Conservation (phyloP, 1,284 basidiomycete genomes). For the Marasmius tenuissimus region DNA sequence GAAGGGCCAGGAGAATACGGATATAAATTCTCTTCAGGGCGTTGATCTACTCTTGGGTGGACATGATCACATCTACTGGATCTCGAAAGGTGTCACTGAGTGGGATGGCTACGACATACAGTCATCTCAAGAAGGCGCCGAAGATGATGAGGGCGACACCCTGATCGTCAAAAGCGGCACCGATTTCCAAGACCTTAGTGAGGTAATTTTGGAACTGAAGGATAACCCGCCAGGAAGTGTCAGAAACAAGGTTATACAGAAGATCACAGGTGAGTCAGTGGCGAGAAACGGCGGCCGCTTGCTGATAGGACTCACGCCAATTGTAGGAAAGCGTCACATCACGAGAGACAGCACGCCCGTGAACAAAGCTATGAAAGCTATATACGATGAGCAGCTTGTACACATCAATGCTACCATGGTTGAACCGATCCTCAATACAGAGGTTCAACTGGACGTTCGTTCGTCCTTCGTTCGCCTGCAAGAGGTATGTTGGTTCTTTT, state of each 20-base stretch:
- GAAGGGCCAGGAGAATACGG: slow-evolving; percentile 30
- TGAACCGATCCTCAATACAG: slow-evolving; percentile 2
- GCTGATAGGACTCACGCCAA: not conserved
- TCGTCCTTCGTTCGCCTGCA: slow-evolving; percentile 1
- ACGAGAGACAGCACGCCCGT: slow-evolving; percentile 12
- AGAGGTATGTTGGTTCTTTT: slow-evolving; percentile 1
- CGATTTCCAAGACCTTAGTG: slow-evolving; percentile 68
- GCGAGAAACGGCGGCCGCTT: slow-evolving; percentile 38
- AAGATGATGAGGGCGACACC: slow-evolving; percentile 55
- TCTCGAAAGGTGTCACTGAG: slow-evolving; percentile 49
- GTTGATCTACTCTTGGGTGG: slow-evolving; percentile 69
- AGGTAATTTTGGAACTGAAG: slow-evolving; percentile 49
- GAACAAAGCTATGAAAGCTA: slow-evolving; percentile 11
- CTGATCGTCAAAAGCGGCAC: slow-evolving; percentile 66
- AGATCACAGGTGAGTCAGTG: slow-evolving; percentile 39
- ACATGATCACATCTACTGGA: slow-evolving; percentile 68
- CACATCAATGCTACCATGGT: slow-evolving; percentile 6
- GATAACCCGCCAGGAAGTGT: slow-evolving; percentile 46
- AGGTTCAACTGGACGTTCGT: slow-evolving; percentile 10
- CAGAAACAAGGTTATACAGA: slow-evolving; percentile 50
- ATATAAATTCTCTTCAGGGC: slow-evolving; percentile 49
- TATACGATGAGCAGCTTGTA: not conserved
- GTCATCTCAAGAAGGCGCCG: slow-evolving; percentile 46
- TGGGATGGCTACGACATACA: slow-evolving; percentile 57
- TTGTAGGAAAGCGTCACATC: slow-evolving; percentile 16